These are phyloP conservation scores for Cyclotella kingstonii DNA, from an alignment of 108 stramenopile species.

Conservation along the genomic window DNA sequence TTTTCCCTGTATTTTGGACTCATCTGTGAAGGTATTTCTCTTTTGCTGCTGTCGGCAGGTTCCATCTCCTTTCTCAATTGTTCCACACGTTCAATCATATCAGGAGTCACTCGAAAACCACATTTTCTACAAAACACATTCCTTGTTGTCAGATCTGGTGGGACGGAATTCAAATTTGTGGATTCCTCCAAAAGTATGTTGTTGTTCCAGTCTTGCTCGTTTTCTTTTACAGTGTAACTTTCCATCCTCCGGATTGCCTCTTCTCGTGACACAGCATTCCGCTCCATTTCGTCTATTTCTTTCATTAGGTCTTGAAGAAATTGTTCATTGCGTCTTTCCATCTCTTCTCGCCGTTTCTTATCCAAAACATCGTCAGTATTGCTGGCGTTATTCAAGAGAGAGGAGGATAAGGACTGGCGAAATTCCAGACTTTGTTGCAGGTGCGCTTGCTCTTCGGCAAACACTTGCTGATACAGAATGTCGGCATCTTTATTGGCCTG, in stretches of 20 bases:
- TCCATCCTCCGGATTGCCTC: constrained; percentile 18
- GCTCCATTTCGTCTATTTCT: constrained; percentile 36
- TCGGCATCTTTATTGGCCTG: constrained; percentile 15
- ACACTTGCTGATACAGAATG: constrained; percentile 30
- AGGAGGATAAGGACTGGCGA: constrained; percentile 26
- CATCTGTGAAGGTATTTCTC: neutral
- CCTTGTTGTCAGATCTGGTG: no score
- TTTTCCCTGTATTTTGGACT: neutral
- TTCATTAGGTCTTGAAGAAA: constrained; percentile 21
- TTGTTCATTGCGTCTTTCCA: constrained; percentile 21
- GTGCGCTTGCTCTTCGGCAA: constrained; percentile 35
- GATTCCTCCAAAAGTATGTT: neutral
- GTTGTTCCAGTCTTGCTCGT: neutral
- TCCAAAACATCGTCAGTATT: constrained; percentile 19
- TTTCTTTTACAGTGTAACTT: neutral
- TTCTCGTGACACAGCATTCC: constrained; percentile 28
- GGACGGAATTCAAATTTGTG: neutral
- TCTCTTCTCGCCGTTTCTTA: constrained; percentile 17
- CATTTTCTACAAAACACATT: constrained; percentile 18
- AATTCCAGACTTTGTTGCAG: constrained; percentile 39
- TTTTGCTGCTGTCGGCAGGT: neutral
- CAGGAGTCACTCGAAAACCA: constrained; percentile 28
- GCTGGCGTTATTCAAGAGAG: constrained; percentile 8
- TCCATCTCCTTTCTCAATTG: neutral
- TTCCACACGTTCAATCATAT: constrained; percentile 17